Conservation (phyloP, 2,329 filamentous ascomycete genomes). For the Ilyonectria robusta region DNA sequence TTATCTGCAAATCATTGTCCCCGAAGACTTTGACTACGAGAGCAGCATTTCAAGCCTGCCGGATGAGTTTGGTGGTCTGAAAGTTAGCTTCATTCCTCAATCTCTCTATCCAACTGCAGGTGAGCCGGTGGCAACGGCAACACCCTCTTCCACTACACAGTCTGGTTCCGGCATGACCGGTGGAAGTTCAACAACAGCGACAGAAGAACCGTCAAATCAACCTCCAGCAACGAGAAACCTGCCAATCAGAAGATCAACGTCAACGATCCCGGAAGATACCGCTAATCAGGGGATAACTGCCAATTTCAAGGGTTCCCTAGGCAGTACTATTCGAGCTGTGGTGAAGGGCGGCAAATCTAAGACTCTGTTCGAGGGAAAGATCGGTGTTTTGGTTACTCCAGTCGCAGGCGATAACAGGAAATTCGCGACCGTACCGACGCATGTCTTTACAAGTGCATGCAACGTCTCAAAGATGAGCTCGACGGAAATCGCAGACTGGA, state of each 20-base stretch:
- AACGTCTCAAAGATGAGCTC: background rate
- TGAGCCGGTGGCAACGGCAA: background rate
- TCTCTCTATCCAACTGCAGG: background rate
- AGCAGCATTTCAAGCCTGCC: background rate
- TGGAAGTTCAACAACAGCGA: background rate
- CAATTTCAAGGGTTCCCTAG: background rate
- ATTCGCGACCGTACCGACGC: background rate
- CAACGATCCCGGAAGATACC: background rate
- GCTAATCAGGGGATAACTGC: background rate
- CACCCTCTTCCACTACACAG: background rate
- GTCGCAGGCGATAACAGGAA: background rate
- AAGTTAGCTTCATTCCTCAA: constrained; percentile 1
- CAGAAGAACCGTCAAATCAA: background rate
- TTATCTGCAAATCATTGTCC: constrained; percentile 3
- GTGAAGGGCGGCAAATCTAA: background rate
- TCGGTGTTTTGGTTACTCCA: background rate
- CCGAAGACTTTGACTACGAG: constrained; percentile 1
- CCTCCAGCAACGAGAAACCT: background rate
- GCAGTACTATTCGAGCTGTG: background rate
- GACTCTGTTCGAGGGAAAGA: background rate
- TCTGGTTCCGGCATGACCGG: too few species aligned
- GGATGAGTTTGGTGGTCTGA: background rate
- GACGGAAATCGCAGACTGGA: background rate
- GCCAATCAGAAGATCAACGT: background rate
- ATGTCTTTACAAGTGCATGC: background rate